Evolutionary conservation across 805 yeast species (phyloP).

Genomic region (fission yeast (Schizosaccharomyces pombe)): DNA sequence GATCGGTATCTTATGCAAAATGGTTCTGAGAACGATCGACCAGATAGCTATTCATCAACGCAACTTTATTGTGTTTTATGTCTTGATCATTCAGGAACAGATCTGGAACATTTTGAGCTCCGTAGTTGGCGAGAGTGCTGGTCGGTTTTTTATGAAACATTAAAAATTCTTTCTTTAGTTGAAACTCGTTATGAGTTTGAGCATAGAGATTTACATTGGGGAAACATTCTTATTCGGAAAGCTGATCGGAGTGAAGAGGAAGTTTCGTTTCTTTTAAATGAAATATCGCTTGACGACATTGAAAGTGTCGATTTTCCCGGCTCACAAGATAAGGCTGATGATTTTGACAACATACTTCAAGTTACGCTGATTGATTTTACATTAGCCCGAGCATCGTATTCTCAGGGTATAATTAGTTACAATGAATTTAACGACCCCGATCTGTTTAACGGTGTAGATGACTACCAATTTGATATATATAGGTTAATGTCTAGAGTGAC

Average conservation of each 20-base stretch:
- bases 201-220: constrained; percentile 49
- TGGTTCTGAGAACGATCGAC: neutral
- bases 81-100: constrained; percentile 18
- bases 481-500: constrained; percentile 26
- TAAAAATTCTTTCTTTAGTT: constrained; percentile 25
- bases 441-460: constrained; percentile 34
- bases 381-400: constrained; percentile 24
- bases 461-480: constrained; percentile 38
- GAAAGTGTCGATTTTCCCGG: constrained; percentile 5
- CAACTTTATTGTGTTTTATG: constrained; percentile 19
- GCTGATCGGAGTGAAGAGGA: constrained; percentile 6
- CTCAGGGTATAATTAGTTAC: constrained; percentile 14
- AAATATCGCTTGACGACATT: constrained; percentile 6
- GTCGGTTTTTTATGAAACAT: constrained; percentile 31
- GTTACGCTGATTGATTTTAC: constrained; percentile 38
- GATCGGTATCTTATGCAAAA: constrained; percentile 17
- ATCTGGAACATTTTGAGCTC: constrained; percentile 23
- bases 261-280: constrained; percentile 6
- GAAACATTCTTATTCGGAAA: constrained; percentile 30
- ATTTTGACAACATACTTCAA: constrained; percentile 9
- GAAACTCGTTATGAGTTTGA: constrained; percentile 35
- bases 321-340: constrained; percentile 2
- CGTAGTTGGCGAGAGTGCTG: constrained; percentile 18
- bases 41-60: constrained; percentile 14
- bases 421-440: constrained; percentile 39